These are phyloP conservation scores for Phytopythium delawarense DNA, from an alignment of 352 stramenopile genomes.

Conservation along the genomic window DNA sequence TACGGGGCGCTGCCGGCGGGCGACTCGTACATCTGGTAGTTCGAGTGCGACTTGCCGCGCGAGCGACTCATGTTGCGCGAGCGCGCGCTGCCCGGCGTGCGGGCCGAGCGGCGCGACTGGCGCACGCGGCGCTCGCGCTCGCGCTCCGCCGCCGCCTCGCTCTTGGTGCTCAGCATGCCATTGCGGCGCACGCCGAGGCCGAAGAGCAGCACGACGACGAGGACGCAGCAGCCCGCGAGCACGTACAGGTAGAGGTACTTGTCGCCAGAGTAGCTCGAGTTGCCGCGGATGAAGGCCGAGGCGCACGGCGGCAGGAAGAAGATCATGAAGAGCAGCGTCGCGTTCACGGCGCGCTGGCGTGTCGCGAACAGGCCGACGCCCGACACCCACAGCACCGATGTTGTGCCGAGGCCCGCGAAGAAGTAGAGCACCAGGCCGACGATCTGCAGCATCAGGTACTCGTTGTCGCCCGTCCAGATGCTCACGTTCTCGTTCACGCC, in stretches of 20 bases:
- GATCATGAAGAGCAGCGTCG: slow-evolving; percentile 67
- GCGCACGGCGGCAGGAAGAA: slow-evolving; percentile 66
- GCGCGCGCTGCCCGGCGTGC: slow-evolving; percentile 52
- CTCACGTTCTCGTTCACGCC: slow-evolving; percentile 48
- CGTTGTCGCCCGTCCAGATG: slow-evolving; percentile 43
- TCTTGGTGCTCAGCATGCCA: slow-evolving; percentile 67
- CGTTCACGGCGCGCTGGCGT: slow-evolving; percentile 50
- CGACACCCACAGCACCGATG: slow-evolving; percentile 71
- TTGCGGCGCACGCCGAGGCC: slow-evolving; percentile 54
- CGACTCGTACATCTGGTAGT: slow-evolving; percentile 69
- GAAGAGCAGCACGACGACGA: slow-evolving; percentile 42
- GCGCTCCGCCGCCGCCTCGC: slow-evolving; percentile 50
- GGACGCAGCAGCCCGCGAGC: slow-evolving; percentile 38
- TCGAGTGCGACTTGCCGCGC: slow-evolving; percentile 59
- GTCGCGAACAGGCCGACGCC: slow-evolving; percentile 71
- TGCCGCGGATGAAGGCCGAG: slow-evolving; percentile 38
- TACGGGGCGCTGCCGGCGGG: slow-evolving; percentile 45
- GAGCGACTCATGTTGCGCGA: slow-evolving; percentile 64
- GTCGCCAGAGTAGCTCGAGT: slow-evolving; percentile 20
- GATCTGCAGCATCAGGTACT: slow-evolving; percentile 71
- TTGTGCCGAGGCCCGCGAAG: slow-evolving; percentile 69
- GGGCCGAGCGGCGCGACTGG: slow-evolving; percentile 41
- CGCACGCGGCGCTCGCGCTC: slow-evolving; percentile 44
- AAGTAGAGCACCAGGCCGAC: slow-evolving; percentile 71
- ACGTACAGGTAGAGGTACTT: slow-evolving; percentile 62